phyloP scores from a whole-genome alignment of 2,329 filamentous ascomycete species.

The Aspergillus luchuensis region DNA sequence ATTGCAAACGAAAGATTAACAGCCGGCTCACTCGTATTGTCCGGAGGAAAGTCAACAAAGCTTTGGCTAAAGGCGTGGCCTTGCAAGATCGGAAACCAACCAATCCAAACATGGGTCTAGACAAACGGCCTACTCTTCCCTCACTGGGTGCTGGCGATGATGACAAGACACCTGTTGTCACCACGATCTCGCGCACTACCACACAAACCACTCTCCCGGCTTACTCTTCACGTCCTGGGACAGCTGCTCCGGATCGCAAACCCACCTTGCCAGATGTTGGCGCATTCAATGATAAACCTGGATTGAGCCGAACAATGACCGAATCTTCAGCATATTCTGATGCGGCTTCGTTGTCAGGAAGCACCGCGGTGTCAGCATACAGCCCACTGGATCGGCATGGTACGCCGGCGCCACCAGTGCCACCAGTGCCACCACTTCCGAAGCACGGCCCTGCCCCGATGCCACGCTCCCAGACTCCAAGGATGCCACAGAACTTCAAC shows the following conservation, averaged over 20 bases:
- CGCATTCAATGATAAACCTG: constrained; percentile 44
- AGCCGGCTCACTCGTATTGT: constrained; percentile 82
- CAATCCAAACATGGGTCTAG: constrained; percentile 33
- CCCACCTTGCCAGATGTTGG: constrained; percentile 46
- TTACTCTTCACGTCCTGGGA: constrained; percentile 63
- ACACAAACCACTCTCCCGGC: constrained; percentile 63
- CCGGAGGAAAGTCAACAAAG: constrained; percentile 82
- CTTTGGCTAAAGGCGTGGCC: constrained; percentile 73
- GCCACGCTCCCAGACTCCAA: constrained; percentile 19
- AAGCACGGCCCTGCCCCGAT: constrained; percentile 26
- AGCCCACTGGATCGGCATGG: constrained; percentile 37
- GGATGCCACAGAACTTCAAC: background rate
- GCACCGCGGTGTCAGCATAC: constrained; percentile 35
- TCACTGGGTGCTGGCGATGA: constrained; percentile 54
- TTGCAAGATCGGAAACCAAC: constrained; percentile 57
- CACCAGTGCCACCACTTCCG: constrained; percentile 36
- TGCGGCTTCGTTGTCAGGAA: constrained; percentile 51
- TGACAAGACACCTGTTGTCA: constrained; percentile 37
- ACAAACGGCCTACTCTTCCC: constrained; percentile 61
- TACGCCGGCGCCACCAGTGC: constrained; percentile 26
- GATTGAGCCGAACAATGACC: constrained; percentile 47
- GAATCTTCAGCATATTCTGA: constrained; percentile 54
- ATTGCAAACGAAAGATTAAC: constrained; percentile 91
- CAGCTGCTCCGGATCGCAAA: constrained; percentile 43
- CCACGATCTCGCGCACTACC: constrained; percentile 47